These are phyloP conservation scores for Populus hybrid DNA, from an alignment of 441 rosid genomes.

Conservation along the genomic window DNA sequence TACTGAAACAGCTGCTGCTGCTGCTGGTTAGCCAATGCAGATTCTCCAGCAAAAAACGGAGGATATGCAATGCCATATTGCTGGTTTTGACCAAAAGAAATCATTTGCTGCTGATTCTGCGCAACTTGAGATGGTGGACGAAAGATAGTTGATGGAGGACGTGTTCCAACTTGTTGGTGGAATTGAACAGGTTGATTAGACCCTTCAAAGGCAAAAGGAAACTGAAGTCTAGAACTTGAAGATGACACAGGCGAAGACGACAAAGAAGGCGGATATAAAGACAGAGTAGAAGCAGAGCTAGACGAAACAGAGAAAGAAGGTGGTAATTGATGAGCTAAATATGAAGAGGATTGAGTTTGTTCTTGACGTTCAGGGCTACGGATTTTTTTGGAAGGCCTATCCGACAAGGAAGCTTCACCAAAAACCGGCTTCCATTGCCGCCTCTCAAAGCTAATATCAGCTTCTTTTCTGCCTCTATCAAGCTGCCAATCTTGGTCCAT, in stretches of 20 bases:
- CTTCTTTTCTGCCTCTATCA: slow-evolving; percentile 34
- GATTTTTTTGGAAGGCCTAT: slow-evolving; percentile 60
- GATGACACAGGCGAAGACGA: slow-evolving; percentile 9
- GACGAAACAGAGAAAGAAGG: slow-evolving; percentile 24
- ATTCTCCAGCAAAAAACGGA: slow-evolving; percentile 29
- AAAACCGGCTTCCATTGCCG: slow-evolving; percentile 52
- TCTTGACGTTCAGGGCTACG: slow-evolving; percentile 55
- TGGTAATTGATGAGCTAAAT: slow-evolving; percentile 20
- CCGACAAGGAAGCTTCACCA: slow-evolving; percentile 54
- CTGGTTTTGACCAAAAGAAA: slow-evolving; percentile 60
- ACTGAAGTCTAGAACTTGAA: slow-evolving; percentile 38
- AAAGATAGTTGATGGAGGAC: slow-evolving; percentile 28
- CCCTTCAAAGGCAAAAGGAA: slow-evolving; percentile 59
- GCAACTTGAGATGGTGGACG: slow-evolving; percentile 26
- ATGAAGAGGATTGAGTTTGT: slow-evolving; percentile 22
- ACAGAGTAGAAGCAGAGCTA: slow-evolving; percentile 19
- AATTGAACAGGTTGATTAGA: slow-evolving; percentile 28
- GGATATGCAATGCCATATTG: slow-evolving; percentile 30
- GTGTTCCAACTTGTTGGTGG: slow-evolving; percentile 32
- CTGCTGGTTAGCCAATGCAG: slow-evolving; percentile 16
- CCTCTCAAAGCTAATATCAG: slow-evolving; percentile 36
- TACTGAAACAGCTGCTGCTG: slow-evolving; percentile 61
- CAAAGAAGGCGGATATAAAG: slow-evolving; percentile 23
- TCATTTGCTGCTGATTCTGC: slow-evolving; percentile 66
- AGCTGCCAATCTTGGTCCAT: slow-evolving; percentile 28